phyloP scores from a whole-genome alignment of 805 yeast species.

The Metschnikowia sp. region DNA sequence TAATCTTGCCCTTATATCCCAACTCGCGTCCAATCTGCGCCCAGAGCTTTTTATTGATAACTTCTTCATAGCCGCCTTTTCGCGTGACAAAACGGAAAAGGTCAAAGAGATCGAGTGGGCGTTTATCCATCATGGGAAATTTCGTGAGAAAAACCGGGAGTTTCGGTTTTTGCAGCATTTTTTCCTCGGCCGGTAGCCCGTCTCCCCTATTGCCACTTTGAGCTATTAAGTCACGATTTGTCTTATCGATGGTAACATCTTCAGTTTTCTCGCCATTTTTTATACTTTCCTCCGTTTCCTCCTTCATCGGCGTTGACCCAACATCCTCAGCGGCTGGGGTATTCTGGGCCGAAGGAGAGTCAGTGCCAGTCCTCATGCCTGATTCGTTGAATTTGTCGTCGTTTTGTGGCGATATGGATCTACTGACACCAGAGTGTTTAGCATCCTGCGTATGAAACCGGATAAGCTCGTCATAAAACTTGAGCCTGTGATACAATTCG shows the following conservation, averaged over 20 bases:
- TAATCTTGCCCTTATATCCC: conserved; percentile 69
- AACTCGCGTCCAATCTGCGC: conserved; percentile 79
- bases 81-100: conserved; percentile 54
- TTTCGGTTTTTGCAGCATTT: neutral
- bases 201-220: neutral
- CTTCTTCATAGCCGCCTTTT: conserved; percentile 65
- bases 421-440: neutral
- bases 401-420: neutral
- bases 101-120: conserved; percentile 61
- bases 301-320: no score
- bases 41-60: conserved; percentile 70
- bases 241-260: neutral
- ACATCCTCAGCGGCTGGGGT: neutral
- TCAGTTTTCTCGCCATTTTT: neutral
- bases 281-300: neutral
- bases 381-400: neutral
- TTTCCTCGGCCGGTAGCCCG: neutral
- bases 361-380: neutral
- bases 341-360: neutral
- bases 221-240: neutral
- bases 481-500: conserved; percentile 42
- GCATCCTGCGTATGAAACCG: conserved; percentile 31
- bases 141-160: conserved; percentile 32
- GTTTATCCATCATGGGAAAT: conserved; percentile 64
- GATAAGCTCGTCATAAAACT: conserved; percentile 47